Base-by-base conservation (phyloP, 2,329 filamentous ascomycete genomes). In the Dothiorella sarmentorum region DNA sequence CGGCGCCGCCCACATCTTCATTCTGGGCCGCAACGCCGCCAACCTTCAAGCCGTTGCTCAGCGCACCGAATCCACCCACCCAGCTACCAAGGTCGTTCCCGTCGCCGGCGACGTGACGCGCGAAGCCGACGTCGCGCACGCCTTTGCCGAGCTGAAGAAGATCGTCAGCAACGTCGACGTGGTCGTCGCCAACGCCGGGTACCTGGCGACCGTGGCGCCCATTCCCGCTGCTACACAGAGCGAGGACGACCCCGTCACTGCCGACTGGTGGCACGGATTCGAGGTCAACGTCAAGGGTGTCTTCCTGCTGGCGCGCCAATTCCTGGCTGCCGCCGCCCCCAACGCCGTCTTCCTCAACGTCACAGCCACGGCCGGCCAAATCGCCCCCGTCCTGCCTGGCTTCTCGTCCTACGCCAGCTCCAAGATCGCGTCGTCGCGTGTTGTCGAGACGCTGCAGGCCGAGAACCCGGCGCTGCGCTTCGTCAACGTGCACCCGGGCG, bases 401-500 rank as follows among this genome's bases (percentile, higher is more conserved):
- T 64, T 63, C 31, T 51, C 63, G 7, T 56, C 65, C 0, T 79
- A 78, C 58, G 65, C 66, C 0, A 61, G 68, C 0, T 64, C 65
- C 1, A 79, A 80, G 56, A 58, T 69, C 9, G 77, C 73, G 0
- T 62, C 61, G 0, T 38, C 65, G 2, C 73, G 74, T 29, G 61
- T 79, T 47, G 67, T 73, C 24, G 69, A 75, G 17, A 71, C 68
- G 27, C 59, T 77, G 2, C 65, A 65, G 1, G 65, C 64, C 7
- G 73, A 74, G 60, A 71, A 78, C 26, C 74, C 75, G 0, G 62
- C 68, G 0, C 29, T 78, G 0, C 65, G 69, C 13, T 65, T 78
- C n/a, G 69, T 73, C 13, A 68, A 67, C 44, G 63, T 76, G 3
- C 77, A 79, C 7, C 76, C 77, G 1, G 77, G 77, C 0, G 66